Percentiles rank a stretch among this genome's conserved stretches.
Conservation (phyloP, 768 basidiomycete genomes). For the Phlebiopsis gigantea region DNA sequence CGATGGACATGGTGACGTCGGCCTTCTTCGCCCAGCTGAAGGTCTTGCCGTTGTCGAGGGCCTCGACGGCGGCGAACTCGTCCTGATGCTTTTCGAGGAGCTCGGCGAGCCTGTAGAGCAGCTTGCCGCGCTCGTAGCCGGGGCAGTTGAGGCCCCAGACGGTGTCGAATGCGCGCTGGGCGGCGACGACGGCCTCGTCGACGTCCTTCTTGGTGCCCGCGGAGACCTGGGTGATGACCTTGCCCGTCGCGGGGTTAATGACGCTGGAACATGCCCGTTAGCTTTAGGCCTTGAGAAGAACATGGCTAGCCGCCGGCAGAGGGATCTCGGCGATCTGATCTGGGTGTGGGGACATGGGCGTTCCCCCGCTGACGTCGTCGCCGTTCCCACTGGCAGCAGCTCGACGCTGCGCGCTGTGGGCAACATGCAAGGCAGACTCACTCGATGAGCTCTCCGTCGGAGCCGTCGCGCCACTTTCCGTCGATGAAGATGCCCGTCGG, state of each 20-base stretch:
- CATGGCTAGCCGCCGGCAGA: not conserved
- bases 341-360: not conserved
- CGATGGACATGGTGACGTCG: slow-evolving; percentile 46
- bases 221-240: slow-evolving; percentile 50
- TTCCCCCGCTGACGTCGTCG: not conserved
- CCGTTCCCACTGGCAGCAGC: not conserved
- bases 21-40: slow-evolving; percentile 39
- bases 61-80: slow-evolving; percentile 68
- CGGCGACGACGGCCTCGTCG: slow-evolving; percentile 67
- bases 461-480: slow-evolving; percentile 58
- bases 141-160: slow-evolving; percentile 63
- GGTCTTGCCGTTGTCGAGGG: slow-evolving; percentile 65
- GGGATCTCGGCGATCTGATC: not conserved
- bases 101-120: slow-evolving; percentile 59
- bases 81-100: slow-evolving; percentile 59
- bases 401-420: not conserved
- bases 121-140: slow-evolving; percentile 44
- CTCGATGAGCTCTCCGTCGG: slow-evolving; percentile 61
- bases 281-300: not conserved
- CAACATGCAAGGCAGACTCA: slow-evolving; percentile 29
- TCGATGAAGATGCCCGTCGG: slow-evolving; percentile 70
- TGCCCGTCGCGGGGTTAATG: slow-evolving; percentile 61
- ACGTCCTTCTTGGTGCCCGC: slow-evolving; percentile 67
- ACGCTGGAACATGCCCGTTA: slow-evolving; percentile 32
- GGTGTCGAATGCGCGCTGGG: slow-evolving; percentile 57